Evolutionary conservation across 805 yeast species (phyloP), one percentile per base, ranked within the genome.

Genomic region (Maudiozyma barnettii): DNA sequence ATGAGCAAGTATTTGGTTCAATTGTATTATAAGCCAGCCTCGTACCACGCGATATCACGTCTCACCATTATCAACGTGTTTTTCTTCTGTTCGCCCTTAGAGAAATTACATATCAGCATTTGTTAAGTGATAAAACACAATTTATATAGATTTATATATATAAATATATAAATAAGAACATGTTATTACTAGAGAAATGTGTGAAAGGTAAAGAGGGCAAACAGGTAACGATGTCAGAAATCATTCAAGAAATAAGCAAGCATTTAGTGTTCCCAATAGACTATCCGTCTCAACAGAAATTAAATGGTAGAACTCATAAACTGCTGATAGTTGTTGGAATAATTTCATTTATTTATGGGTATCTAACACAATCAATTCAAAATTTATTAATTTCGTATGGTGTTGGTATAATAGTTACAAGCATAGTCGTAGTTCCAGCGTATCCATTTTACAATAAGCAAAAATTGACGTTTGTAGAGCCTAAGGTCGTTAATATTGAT

Each of bases 391-490:
- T 30, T 10, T 31, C 20, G 63, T 63, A 44, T 54, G 70, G 12
- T 75, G 76, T 58, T 68, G 61, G 10, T 63, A 54, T 69, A 18
- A 30, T 66, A 1, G 23, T 70, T 3, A 57, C 71, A 2, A 47
- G 69, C 10, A 46, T 73, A 5, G 54, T 72, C 5, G 73, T 72
- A 4, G 65, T 79, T 19, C 87, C 88, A 29, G 73, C 83, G 22
- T 84, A 81, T 72, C 72, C 82, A 2, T 52, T 61, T 7, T 84
- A 75, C 59, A 81, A 71, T 45, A 66, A 68, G 54, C 61, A 75
- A 49, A 77, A 76, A 31, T 65, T 72, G 9, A n/a, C 12, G 3
- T 45, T 39, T 33, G 44, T 76, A 33, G 53, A 58, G 41, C 61
- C 61, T 16, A 45, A 53, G 31, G 49, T 6, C 12, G 22, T 37